These are phyloP conservation scores for Serendipita sp. DNA, from an alignment of 768 basidiomycete species.

Conservation along the genomic window DNA sequence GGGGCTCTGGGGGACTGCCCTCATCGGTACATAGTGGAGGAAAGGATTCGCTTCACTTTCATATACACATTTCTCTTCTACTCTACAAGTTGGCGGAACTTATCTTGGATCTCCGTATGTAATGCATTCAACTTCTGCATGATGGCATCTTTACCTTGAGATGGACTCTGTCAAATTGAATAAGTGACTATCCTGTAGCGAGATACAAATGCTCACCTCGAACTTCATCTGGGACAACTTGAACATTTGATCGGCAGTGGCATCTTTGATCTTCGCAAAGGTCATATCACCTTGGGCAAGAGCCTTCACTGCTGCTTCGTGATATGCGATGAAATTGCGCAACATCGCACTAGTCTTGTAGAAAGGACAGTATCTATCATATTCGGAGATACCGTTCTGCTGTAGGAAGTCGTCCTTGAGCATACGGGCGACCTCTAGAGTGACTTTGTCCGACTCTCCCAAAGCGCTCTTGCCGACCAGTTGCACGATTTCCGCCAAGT, in stretches of 20 bases:
- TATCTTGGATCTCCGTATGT: slow-evolving; percentile 77
- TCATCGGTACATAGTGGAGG: too few relatives aligned
- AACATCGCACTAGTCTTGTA: slow-evolving; percentile 98
- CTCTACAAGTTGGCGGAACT: slow-evolving; percentile 75
- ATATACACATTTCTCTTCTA: slow-evolving; percentile 16
- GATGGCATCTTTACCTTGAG: slow-evolving; percentile 73
- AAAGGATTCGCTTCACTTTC: neutral
- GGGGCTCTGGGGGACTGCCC: too few relatives aligned
- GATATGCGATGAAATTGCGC: slow-evolving; percentile 84
- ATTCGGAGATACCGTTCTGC: slow-evolving; percentile 97
- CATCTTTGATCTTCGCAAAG: slow-evolving; percentile 75
- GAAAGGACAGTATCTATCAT: slow-evolving; percentile 94
- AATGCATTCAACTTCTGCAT: slow-evolving; percentile 68
- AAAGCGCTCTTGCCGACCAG: slow-evolving; percentile 98
- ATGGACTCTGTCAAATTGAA: slow-evolving; percentile 47
- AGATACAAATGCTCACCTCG: slow-evolving; percentile 40
- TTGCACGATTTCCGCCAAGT: slow-evolving; percentile 96
- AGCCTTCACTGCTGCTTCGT: slow-evolving; percentile 75
- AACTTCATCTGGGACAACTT: slow-evolving; percentile 99
- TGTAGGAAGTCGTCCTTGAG: slow-evolving; percentile 95
- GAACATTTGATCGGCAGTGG: slow-evolving; percentile 76
- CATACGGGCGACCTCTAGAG: slow-evolving; percentile 91
- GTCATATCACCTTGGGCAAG: slow-evolving; percentile 71
- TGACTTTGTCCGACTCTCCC: slow-evolving; percentile 96
- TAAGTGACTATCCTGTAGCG: slow-evolving; percentile 6